Evolutionary conservation across 352 stramenopile genomes (phyloP).

Genomic region (Pythium aphanidermatum): DNA sequence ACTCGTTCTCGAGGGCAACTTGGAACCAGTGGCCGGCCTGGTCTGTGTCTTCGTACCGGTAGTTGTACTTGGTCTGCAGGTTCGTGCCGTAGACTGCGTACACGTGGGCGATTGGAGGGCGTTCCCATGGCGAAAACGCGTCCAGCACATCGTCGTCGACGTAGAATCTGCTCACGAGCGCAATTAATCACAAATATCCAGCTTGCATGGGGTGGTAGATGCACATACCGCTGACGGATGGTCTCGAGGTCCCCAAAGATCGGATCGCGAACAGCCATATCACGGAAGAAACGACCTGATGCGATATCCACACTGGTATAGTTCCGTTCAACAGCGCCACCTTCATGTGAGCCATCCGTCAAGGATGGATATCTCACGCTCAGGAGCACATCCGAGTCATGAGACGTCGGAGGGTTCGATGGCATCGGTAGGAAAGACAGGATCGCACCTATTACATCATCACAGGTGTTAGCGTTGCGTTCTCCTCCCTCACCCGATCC

Average conservation of each 20-base stretch:
- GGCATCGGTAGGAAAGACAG: constrained; percentile 67
- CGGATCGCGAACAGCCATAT: constrained; percentile 56
- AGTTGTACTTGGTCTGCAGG: constrained; percentile 69
- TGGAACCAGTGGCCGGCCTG: constrained; percentile 55
- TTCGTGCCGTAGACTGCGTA: constrained; percentile 77
- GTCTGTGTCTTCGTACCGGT: constrained; percentile 57
- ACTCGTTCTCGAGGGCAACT: constrained; percentile 44
- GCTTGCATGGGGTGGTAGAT: too few relatives aligned
- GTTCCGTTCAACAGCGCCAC: constrained; percentile 35
- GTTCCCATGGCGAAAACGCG: constrained; percentile 47
- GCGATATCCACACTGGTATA: constrained; percentile 68
- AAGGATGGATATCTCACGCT: constrained; percentile 38
- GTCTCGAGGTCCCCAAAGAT: constrained; percentile 57
- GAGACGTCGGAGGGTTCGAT: constrained; percentile 35
- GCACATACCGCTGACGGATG: constrained; percentile 36
- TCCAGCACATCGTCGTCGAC: constrained; percentile 59
- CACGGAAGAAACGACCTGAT: constrained; percentile 59
- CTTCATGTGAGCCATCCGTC: too few relatives aligned
- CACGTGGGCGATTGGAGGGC: constrained; percentile 64
- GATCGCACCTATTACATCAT: constrained; percentile 62
- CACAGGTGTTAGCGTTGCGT: too few relatives aligned
- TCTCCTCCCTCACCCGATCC: too few relatives aligned
- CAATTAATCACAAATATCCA: too few relatives aligned
- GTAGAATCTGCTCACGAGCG: constrained; percentile 55
- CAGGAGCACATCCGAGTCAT: constrained; percentile 55